These are phyloP conservation scores for Arachis hypogaea DNA, from an alignment of 306 rosid species.

Conservation along the genomic window DNA sequence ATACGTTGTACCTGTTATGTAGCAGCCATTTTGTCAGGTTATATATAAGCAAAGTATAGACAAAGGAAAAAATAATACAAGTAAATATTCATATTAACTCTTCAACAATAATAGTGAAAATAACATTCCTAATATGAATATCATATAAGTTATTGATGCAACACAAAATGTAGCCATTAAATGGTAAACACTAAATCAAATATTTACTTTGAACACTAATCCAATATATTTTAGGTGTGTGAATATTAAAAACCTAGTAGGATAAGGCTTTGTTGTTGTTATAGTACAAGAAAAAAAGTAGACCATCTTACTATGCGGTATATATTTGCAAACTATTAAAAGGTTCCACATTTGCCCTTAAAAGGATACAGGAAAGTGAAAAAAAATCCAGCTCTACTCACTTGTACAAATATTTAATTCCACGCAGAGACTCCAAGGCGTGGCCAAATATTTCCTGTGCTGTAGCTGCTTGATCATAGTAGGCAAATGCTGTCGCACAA, in stretches of 20 bases:
- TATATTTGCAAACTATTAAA: conserved; percentile 31
- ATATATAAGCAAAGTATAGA: conserved; percentile 16
- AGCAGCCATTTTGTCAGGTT: conserved; percentile 18
- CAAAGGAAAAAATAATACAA: conserved; percentile 11
- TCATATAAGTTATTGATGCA: too few species aligned
- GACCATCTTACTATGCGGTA: background rate
- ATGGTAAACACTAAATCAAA: too few species aligned
- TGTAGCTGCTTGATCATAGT: conserved; percentile 98
- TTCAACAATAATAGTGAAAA: background rate
- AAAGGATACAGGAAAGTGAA: background rate
- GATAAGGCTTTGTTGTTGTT: too few species aligned
- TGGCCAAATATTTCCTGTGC: conserved; percentile 99
- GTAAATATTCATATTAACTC: conserved; percentile 3
- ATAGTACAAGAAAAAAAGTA: background rate
- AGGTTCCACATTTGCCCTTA: background rate
- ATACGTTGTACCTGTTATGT: conserved; percentile 88
- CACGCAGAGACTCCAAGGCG: conserved; percentile 94
- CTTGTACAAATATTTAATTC: conserved; percentile 93
- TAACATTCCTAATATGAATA: too few species aligned
- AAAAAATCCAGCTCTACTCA: conserved; percentile 51
- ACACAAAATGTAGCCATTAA: too few species aligned
- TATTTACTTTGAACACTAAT: background rate
- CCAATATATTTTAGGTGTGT: background rate
- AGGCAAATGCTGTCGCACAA: conserved; percentile 98
- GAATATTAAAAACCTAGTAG: background rate